Conservation (phyloP, 73 alveolate genomes). For the Paraurostyla sp. region DNA sequence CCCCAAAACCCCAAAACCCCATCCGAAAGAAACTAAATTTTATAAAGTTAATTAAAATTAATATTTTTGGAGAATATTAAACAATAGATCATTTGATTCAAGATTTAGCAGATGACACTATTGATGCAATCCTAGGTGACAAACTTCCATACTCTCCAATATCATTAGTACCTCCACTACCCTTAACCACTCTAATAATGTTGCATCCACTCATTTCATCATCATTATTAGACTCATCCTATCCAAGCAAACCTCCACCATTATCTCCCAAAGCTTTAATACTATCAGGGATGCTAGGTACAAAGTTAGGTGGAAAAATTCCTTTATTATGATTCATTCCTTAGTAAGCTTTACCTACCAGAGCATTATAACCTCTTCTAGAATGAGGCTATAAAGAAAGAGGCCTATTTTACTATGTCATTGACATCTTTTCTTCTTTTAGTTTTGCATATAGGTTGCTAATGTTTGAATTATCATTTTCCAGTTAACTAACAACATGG, state of each 20-base stretch:
- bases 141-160: no score
- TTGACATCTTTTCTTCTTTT: constrained; percentile 35
- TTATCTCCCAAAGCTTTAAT: not conserved
- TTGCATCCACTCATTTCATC: no score
- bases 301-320: constrained; percentile 4
- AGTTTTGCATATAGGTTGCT: not conserved
- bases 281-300: constrained; percentile 14
- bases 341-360: not conserved
- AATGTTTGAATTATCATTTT: not conserved
- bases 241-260: not conserved
- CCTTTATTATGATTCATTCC: constrained; percentile 9
- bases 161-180: no score
- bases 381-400: constrained; percentile 23
- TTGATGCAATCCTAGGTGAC: no score
- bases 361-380: not conserved
- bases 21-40: no score
- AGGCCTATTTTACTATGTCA: constrained; percentile 44
- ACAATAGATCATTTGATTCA: no score
- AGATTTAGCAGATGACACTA: no score
- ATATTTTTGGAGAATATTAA: no score
- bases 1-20: no score
- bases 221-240: no score
- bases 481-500: constrained; percentile 16
- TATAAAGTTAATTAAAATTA: no score
- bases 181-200: no score